A percentile compares a stretch with the other conserved stretches of the same genome.
Conservation (phyloP, 768 basidiomycete genomes). For the Erythrobasidium yunnanense region DNA sequence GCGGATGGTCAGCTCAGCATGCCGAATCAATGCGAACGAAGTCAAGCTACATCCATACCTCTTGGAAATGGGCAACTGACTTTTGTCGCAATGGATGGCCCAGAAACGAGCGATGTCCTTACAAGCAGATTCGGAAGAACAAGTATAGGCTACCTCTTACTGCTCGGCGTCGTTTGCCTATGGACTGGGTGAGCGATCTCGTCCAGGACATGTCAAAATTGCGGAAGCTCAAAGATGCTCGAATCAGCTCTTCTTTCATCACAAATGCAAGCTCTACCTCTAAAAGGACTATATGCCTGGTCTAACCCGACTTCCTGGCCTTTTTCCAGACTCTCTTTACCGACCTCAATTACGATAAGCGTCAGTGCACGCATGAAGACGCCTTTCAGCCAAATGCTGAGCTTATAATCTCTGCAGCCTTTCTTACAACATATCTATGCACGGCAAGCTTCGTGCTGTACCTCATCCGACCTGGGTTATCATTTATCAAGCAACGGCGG, state of each 20-base stretch:
- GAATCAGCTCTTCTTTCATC: conserved; percentile 6
- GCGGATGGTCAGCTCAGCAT: no score
- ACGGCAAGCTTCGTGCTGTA: conserved; percentile 80
- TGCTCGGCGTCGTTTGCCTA: conserved; percentile 45
- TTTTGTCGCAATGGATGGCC: no score
- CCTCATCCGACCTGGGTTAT: conserved; percentile 43
- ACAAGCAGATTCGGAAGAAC: neutral
- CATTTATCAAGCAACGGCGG: neutral
- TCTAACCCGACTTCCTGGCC: neutral
- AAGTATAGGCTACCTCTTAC: neutral
- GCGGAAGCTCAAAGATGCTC: conserved; percentile 5
- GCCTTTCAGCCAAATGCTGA: conserved; percentile 16
- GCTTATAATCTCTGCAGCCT: conserved; percentile 29
- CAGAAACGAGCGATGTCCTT: no score
- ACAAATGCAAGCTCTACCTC: conserved; percentile 28
- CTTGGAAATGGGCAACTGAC: no score
- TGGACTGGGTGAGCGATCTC: conserved; percentile 78
- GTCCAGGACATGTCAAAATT: conserved; percentile 59
- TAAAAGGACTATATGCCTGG: neutral
- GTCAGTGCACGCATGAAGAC: neutral
- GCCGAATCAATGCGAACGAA: no score
- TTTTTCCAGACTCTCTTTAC: conserved; percentile 69
- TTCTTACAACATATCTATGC: conserved; percentile 70
- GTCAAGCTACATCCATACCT: no score
- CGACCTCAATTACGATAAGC: conserved; percentile 37